Conservation (phyloP, 306 rosid genomes). For the Rosa lucieae region DNA sequence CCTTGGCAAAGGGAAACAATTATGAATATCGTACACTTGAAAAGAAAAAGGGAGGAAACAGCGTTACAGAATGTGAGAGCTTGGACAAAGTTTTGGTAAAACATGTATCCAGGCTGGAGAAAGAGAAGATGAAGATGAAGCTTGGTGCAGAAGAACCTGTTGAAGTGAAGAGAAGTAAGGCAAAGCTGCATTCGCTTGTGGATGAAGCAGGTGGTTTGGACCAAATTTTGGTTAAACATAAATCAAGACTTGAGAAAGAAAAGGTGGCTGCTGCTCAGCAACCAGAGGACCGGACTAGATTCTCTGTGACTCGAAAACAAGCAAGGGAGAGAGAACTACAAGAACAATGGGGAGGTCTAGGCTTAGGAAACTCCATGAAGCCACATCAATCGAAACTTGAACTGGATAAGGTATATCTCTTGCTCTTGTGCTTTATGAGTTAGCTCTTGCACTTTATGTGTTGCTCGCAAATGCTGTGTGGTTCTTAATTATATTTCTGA, state of each 20-base stretch:
- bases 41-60: slow-evolving; percentile 38
- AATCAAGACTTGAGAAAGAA: slow-evolving; percentile 77
- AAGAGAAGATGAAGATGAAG: slow-evolving; percentile 64
- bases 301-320: slow-evolving; percentile 50
- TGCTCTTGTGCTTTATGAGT: not conserved
- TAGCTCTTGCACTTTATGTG: no score
- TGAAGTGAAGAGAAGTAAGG: slow-evolving; percentile 36
- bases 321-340: slow-evolving; percentile 81
- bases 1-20: slow-evolving; percentile 36
- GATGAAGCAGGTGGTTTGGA: slow-evolving; percentile 56
- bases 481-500: not conserved
- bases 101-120: slow-evolving; percentile 79
- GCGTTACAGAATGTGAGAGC: slow-evolving; percentile 56
- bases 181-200: slow-evolving; percentile 27
- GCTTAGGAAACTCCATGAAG: slow-evolving; percentile 81
- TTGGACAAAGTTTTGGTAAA: slow-evolving; percentile 71
- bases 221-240: slow-evolving; percentile 64
- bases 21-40: slow-evolving; percentile 31
- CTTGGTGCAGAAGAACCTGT: slow-evolving; percentile 34
- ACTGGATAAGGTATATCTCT: slow-evolving; percentile 72
- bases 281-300: slow-evolving; percentile 43
- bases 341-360: slow-evolving; percentile 83
- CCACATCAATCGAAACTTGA: slow-evolving; percentile 76
- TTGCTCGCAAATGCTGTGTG: not conserved
- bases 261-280: slow-evolving; percentile 58